These are phyloP conservation scores for Acanthamoeba triangularis DNA, from an alignment of 208 protist genomes.

Conservation along the genomic window DNA sequence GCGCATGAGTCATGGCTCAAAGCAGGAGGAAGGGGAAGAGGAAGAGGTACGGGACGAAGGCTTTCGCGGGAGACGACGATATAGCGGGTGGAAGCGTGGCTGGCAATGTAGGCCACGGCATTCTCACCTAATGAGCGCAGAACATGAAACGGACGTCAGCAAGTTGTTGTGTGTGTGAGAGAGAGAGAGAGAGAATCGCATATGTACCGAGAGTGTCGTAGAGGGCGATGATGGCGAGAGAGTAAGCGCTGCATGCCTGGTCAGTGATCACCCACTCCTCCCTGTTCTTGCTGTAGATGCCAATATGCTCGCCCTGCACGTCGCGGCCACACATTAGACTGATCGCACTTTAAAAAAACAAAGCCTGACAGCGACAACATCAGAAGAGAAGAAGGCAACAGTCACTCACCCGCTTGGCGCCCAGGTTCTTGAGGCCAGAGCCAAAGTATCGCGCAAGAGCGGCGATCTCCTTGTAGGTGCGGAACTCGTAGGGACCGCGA, in stretches of 20 bases:
- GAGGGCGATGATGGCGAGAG: constrained; percentile 81
- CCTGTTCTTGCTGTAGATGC: constrained; percentile 86
- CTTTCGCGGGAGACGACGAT: constrained; percentile 35
- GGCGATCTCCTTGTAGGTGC: constrained; percentile 70
- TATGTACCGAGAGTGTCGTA: constrained; percentile 87
- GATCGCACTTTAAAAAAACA: background rate
- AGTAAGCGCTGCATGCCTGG: constrained; percentile 73
- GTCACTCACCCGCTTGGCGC: background rate
- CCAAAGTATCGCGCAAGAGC: constrained; percentile 26
- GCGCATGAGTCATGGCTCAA: background rate
- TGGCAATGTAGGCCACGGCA: constrained; percentile 23
- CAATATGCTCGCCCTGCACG: constrained; percentile 38
- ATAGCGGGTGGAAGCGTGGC: constrained; percentile 1
- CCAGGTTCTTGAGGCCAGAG: constrained; percentile 47
- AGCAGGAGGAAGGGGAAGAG: background rate
- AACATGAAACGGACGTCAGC: background rate
- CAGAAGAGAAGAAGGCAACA: background rate
- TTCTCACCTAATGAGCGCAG: background rate
- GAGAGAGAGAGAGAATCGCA: background rate
- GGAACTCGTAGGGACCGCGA: constrained; percentile 45
- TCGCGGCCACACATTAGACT: background rate
- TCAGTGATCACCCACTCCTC: constrained; percentile 86
- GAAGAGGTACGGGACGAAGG: background rate
- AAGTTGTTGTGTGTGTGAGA: background rate
- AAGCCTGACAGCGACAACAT: background rate